Evolutionary conservation across 352 stramenopile species (phyloP).

Genomic region (Phytopythium vexans): DNA sequence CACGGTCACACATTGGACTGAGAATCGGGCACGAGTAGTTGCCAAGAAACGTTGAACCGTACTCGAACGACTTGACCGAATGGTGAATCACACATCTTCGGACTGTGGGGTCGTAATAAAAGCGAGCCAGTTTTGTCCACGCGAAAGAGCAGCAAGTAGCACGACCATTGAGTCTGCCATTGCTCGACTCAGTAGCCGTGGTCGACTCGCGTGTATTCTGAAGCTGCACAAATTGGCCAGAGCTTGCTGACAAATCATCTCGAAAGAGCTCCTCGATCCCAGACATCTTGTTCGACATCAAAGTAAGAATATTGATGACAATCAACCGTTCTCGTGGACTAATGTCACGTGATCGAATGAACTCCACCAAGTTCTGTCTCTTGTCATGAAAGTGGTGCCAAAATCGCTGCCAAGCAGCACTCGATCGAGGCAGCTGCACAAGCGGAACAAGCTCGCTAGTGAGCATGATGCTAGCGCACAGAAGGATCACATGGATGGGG

Average conservation of each 20-base stretch:
- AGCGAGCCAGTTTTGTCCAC: conserved; percentile 61
- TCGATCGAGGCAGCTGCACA: conserved; percentile 33
- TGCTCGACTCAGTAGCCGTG: too few relatives aligned
- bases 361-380: conserved; percentile 41
- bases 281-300: conserved; percentile 42
- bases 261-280: conserved; percentile 41
- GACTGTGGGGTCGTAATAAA: conserved; percentile 58
- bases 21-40: conserved; percentile 38
- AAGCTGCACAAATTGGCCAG: too few relatives aligned
- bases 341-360: conserved; percentile 24
- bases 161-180: too few relatives aligned
- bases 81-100: conserved; percentile 57
- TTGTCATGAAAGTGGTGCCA: conserved; percentile 47
- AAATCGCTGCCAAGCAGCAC: conserved; percentile 37
- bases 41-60: conserved; percentile 58
- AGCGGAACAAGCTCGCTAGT: conserved; percentile 48
- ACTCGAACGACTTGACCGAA: conserved; percentile 55
- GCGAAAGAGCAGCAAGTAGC: conserved; percentile 32
- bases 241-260: too few relatives aligned
- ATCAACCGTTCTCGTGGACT: conserved; percentile 31
- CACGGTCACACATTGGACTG: conserved; percentile 57
- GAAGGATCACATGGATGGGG: conserved; percentile 50
- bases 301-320: conserved; percentile 37
- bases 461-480: conserved; percentile 56
- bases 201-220: too few relatives aligned